phyloP scores from a whole-genome alignment of 768 basidiomycete species.

The Mycena crocata region DNA sequence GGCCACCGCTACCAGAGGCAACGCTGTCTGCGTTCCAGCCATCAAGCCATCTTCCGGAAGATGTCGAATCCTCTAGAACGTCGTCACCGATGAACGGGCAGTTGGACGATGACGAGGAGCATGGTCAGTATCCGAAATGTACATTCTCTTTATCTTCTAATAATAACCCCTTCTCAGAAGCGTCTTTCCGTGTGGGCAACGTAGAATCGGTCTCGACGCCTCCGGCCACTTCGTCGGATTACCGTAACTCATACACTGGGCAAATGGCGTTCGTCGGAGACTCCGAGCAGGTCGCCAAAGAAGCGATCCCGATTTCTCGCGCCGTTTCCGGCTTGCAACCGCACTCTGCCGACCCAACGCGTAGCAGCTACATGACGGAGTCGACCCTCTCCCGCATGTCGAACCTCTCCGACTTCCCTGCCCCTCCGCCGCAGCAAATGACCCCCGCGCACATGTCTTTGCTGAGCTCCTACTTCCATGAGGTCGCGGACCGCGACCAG shows the following conservation, averaged over 20 bases:
- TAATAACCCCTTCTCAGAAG: constrained; percentile 50
- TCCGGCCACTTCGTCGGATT: constrained; percentile 51
- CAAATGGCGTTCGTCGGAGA: constrained; percentile 45
- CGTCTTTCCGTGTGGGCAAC: constrained; percentile 60
- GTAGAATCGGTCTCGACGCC: constrained; percentile 66
- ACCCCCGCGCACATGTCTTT: constrained; percentile 43
- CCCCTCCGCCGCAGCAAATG: constrained; percentile 50
- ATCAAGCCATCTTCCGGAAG: constrained; percentile 59
- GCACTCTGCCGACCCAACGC: constrained; percentile 46
- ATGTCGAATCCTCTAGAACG: constrained; percentile 57
- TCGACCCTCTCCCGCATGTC: constrained; percentile 60
- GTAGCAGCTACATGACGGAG: constrained; percentile 60
- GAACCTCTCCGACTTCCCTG: constrained; percentile 63
- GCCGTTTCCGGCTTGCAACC: constrained; percentile 33
- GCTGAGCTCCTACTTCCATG: constrained; percentile 43
- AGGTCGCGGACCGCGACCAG: constrained; percentile 14
- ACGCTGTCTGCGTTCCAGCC: constrained; percentile 52
- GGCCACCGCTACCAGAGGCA: constrained; percentile 36
- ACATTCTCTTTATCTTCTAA: constrained; percentile 7
- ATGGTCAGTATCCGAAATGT: constrained; percentile 46
- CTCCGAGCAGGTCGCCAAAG: neutral
- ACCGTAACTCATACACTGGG: constrained; percentile 54
- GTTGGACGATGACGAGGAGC: constrained; percentile 53
- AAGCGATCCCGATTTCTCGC: constrained; percentile 15
- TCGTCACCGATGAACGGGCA: constrained; percentile 52